These are phyloP conservation scores for Yarrowia osloensis DNA, from an alignment of 805 yeast species.

Conservation along the genomic window DNA sequence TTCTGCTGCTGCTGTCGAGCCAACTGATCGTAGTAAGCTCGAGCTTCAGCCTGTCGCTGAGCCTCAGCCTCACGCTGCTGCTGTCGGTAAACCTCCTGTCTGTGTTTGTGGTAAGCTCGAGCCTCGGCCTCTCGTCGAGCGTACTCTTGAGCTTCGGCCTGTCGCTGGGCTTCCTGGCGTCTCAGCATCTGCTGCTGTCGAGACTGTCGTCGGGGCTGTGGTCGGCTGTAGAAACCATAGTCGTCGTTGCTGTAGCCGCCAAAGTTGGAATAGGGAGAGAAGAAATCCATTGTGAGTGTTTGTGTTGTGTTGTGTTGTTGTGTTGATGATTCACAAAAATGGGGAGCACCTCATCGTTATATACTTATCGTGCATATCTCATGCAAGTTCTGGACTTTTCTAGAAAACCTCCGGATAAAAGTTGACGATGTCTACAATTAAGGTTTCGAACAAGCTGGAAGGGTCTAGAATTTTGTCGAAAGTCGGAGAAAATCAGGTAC, in stretches of 20 bases:
- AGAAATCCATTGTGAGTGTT: slow-evolving; percentile 7
- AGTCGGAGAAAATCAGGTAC: background rate
- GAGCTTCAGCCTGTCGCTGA: slow-evolving; percentile 18
- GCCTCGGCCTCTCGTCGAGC: slow-evolving; percentile 26
- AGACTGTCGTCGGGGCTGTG: slow-evolving; percentile 12
- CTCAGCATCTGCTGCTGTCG: slow-evolving; percentile 22
- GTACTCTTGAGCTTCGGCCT: slow-evolving; percentile 16
- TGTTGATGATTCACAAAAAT: background rate
- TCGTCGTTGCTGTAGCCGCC: slow-evolving; percentile 10
- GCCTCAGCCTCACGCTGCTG: slow-evolving; percentile 19
- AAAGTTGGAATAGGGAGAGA: slow-evolving; percentile 10
- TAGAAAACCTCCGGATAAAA: slow-evolving; percentile 10
- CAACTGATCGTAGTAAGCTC: slow-evolving; percentile 24
- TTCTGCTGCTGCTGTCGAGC: slow-evolving; percentile 8
- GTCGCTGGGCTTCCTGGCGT: slow-evolving; percentile 21
- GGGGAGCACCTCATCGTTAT: background rate
- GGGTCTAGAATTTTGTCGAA: slow-evolving; percentile 7
- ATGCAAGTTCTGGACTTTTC: slow-evolving; percentile 17
- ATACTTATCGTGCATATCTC: slow-evolving; percentile 11
- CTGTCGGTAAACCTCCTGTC: slow-evolving; percentile 6
- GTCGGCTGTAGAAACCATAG: slow-evolving; percentile 14
- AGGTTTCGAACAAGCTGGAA: slow-evolving; percentile 2
- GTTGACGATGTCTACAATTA: background rate
- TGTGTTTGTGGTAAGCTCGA: slow-evolving; percentile 7
- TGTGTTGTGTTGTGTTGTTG: background rate